A percentile compares a stretch with the other conserved stretches of the same genome.
Evolutionary conservation across 2,329 filamentous ascomycete genomes (phyloP).

Genomic region (Alternaria infectoria): DNA sequence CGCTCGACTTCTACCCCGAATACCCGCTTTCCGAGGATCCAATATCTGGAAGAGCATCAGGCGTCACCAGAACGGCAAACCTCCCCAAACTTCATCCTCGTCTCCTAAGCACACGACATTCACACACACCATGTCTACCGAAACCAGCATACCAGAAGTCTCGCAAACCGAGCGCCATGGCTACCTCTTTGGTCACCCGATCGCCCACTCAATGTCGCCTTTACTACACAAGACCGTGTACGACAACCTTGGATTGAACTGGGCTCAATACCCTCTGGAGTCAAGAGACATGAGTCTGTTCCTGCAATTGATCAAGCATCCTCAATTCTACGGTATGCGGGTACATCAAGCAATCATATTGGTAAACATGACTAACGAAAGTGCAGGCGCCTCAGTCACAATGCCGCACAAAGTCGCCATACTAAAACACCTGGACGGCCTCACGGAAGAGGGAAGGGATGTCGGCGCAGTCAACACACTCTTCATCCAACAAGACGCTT

Average conservation of each 20-base stretch:
- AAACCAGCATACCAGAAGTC: constrained; percentile 17
- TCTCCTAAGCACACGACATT: background rate
- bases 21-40: background rate
- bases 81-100: background rate
- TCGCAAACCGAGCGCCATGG: constrained; percentile 53
- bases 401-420: constrained; percentile 87
- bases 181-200: constrained; percentile 64
- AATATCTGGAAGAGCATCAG: background rate
- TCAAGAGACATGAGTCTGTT: constrained; percentile 54
- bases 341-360: background rate
- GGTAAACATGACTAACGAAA: background rate
- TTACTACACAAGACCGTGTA: constrained; percentile 63
- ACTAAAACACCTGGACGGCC: constrained; percentile 72
- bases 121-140: constrained; percentile 19
- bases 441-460: constrained; percentile 74
- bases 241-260: constrained; percentile 57
- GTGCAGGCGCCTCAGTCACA: constrained; percentile 71
- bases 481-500: constrained; percentile 62
- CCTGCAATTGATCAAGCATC: constrained; percentile 59
- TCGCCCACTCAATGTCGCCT: constrained; percentile 64
- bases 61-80: background rate
- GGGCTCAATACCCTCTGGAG: constrained; percentile 59
- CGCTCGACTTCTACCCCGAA: background rate
- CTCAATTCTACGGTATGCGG: constrained; percentile 68
- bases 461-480: constrained; percentile 84